A percentile compares a stretch with the other conserved stretches of the same genome.
These are phyloP conservation scores for Talaromyces islandicus DNA, from an alignment of 2,329 filamentous ascomycete species.

Conservation along the genomic window DNA sequence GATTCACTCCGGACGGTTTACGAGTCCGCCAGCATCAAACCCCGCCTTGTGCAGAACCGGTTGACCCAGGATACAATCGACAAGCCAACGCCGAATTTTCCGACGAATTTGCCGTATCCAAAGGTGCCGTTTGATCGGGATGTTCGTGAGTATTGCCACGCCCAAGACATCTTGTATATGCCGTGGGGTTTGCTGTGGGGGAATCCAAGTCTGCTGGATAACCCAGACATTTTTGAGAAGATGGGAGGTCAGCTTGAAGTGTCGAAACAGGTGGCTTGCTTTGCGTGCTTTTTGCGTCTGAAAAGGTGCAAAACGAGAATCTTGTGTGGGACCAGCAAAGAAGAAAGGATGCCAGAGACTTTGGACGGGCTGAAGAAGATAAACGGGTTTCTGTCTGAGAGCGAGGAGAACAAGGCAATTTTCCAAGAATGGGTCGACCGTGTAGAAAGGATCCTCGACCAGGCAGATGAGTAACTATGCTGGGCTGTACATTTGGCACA, in stretches of 20 bases:
- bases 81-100: background rate
- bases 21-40: background rate
- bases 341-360: slow-evolving; percentile 1
- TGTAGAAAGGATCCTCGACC: background rate
- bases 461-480: background rate
- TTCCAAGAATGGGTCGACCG: background rate
- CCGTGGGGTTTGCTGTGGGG: slow-evolving; percentile 9
- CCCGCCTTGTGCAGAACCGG: background rate
- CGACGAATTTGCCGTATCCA: background rate
- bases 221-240: background rate
- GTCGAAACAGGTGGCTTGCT: slow-evolving; percentile 3
- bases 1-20: background rate
- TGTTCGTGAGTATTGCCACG: slow-evolving; percentile 1
- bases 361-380: background rate
- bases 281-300: background rate
- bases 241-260: background rate
- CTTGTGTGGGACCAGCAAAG: slow-evolving; percentile 4
- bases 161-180: background rate
- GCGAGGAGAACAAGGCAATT: background rate
- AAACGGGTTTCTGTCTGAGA: background rate
- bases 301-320: background rate
- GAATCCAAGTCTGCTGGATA: slow-evolving; percentile 1
- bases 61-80: slow-evolving; percentile 1
- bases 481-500: background rate
- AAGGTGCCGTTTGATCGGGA: slow-evolving; percentile 2